A percentile compares a stretch with the other conserved stretches of the same genome.
These are phyloP conservation scores for Lumnitzera racemosa DNA, from an alignment of 345 rosid species.

Conservation along the genomic window DNA sequence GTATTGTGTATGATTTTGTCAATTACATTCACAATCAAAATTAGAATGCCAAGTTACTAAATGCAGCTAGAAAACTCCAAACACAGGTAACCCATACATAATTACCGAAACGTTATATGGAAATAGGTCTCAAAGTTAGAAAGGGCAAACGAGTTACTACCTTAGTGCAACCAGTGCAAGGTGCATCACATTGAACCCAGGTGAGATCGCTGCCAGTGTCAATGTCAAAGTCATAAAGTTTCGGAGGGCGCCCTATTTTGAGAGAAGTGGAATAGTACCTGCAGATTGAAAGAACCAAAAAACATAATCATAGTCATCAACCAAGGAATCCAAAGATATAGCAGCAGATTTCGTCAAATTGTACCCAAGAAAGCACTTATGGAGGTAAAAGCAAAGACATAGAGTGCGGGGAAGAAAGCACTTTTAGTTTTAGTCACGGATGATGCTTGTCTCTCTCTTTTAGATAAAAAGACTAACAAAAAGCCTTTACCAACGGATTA, in stretches of 20 bases:
- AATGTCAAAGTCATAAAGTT: conserved; percentile 71
- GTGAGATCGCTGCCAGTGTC: conserved; percentile 96
- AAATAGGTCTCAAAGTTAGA: too few relatives aligned
- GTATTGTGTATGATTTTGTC: not conserved
- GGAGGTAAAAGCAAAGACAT: too few relatives aligned
- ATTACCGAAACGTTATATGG: not conserved
- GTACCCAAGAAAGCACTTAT: too few relatives aligned
- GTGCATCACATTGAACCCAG: conserved; percentile 98
- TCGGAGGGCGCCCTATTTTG: conserved; percentile 67
- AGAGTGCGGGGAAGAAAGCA: too few relatives aligned
- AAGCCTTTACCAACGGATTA: too few relatives aligned
- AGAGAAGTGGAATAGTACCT: conserved; percentile 71
- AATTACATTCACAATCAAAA: not conserved
- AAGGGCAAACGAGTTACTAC: conserved; percentile 22
- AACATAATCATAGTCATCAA: not conserved
- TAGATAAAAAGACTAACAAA: too few relatives aligned
- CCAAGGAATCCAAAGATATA: too few relatives aligned
- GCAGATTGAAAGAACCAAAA: conserved; percentile 8
- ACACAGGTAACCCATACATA: too few relatives aligned
- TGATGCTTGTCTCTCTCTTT: too few relatives aligned
- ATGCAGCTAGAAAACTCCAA: not conserved
- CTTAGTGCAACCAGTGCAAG: conserved; percentile 77
- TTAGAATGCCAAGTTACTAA: not conserved
- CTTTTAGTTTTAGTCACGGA: too few relatives aligned
- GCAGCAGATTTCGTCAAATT: too few relatives aligned